These are phyloP conservation scores for Camelina laxa DNA, from an alignment of 345 rosid species.

Conservation along the genomic window DNA sequence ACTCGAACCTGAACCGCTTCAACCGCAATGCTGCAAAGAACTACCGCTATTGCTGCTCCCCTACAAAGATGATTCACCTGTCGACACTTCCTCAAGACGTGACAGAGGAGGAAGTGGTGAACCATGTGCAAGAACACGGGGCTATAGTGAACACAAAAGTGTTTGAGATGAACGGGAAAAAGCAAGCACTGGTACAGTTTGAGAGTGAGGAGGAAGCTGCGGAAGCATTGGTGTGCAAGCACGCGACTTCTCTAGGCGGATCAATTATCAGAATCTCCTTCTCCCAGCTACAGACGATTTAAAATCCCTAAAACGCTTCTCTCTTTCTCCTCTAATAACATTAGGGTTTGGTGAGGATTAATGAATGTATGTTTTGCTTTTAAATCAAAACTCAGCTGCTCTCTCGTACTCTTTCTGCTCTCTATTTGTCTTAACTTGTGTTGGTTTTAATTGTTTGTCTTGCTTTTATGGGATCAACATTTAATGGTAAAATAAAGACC, in stretches of 20 bases:
- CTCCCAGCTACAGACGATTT: slow-evolving; percentile 88
- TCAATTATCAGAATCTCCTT: slow-evolving; percentile 91
- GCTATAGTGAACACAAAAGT: slow-evolving; percentile 67
- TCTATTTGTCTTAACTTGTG: background rate
- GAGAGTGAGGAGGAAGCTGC: slow-evolving; percentile 92
- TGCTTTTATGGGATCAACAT: slow-evolving; percentile 12
- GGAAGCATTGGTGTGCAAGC: slow-evolving; percentile 92
- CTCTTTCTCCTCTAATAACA: slow-evolving; percentile 30
- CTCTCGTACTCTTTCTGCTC: slow-evolving; percentile 6
- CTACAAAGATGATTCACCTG: slow-evolving; percentile 93
- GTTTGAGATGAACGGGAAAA: slow-evolving; percentile 94
- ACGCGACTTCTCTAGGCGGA: slow-evolving; percentile 78
- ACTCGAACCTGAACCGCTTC: slow-evolving; percentile 93
- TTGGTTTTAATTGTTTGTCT: slow-evolving; percentile 34
- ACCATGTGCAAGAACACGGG: slow-evolving; percentile 82
- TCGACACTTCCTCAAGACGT: slow-evolving; percentile 89
- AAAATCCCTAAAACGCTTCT: background rate
- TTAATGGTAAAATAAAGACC: slow-evolving; percentile 27
- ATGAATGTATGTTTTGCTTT: slow-evolving; percentile 41
- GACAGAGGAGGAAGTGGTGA: slow-evolving; percentile 78
- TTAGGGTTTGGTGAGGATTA: slow-evolving; percentile 38
- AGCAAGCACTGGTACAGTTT: slow-evolving; percentile 84
- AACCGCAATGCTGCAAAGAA: slow-evolving; percentile 97
- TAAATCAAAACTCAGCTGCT: slow-evolving; percentile 11
- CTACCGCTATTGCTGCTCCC: slow-evolving; percentile 97